Base-by-base conservation (phyloP, 1,284 basidiomycete genomes). In the Malassezia globosa region DNA sequence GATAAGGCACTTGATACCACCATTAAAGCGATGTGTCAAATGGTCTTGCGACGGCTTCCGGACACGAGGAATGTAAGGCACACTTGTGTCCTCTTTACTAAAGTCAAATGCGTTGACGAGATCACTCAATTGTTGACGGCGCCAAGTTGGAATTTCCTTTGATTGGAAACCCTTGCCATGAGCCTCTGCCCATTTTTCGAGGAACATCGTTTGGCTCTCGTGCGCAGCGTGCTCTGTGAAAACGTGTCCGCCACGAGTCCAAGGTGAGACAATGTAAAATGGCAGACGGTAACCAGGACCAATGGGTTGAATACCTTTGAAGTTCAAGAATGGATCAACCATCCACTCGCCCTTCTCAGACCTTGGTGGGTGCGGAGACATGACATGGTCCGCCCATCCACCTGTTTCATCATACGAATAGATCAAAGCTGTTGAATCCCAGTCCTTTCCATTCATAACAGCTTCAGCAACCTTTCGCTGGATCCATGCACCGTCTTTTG, bases 271-370 rank as follows among this genome's bases (percentile, higher is more conserved):
- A 19, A 54, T 55, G 38, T 51, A 54, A 50, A 64, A 64, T 5
- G 63, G 63, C 1, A 65, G 53, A 36, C 63, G 62, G 55, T 62
- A 65, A 16, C 63, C 63, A 4, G 63, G 63, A 3, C 63, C 63
- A 10, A 57, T 54, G 4, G 56, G 56, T 37, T 42, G 39, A n/a
- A 49, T 39, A 18, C 58, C 56, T 2, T 55, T 21, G 16, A n/a
- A 47, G 14, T 45, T 37, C 29, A 51, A 42, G 51, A 58, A 59
- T 7, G 59, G 59, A 39, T 65, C 51, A 4, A 36, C n/a, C 24
- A 65, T 41, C 55, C 56, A 65, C 42, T 65, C 63, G 6, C 23
- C 25, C 16, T 33, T 16, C 7, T 19, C 37, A 13, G 21, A 27
- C 37, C 55, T 48, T n/a, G 52, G 43, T 3, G 44, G 24, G 35